Base-by-base conservation (phyloP, 2,329 filamentous ascomycete genomes). In the Huntiella savannae region DNA sequence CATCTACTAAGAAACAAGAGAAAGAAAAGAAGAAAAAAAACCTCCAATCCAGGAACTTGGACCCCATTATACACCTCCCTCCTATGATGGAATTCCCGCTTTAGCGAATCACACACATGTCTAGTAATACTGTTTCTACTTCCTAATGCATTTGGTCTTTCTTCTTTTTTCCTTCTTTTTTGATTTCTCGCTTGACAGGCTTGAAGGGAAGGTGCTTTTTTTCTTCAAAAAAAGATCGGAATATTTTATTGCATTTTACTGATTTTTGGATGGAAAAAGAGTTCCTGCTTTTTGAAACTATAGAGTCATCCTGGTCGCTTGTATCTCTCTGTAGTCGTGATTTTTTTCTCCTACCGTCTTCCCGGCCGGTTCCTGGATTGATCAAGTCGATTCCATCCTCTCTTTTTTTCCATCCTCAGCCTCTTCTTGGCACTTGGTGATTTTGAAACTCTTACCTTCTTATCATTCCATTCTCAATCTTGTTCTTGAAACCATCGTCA, bases 141-240 rank as follows among this genome's bases (percentile, higher is more conserved):
- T 17, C 17, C 17, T 17, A 17, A 10, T 41, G 36, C 33, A 12
- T 16, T 32, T 13, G 12, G 13, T 17, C 32, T 33, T 15, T 19
- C 15, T 45, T 45, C 7, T 17, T 32, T 37, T 45, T 42, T 46
- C 33, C 22, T 41, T 40, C 34, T 40, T 16, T 33, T 40, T 45
- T 17, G 11, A 28, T 22, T 17, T 36, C 12, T 39, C 28, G n/a
- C 17, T 45, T 17, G 12, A 36, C 33, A 43, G 13, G 43, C 6
- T 28, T 33, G 7, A 28, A 28, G 22, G 22, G 22, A 28, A 28
- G 5, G 22, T 12, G 45, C 16, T 19, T 17, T 40, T 38, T 44
- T n/a, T 40, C n/a, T n/a, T 28, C 10, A 12, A 15, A 17, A 17
- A 5, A 17, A 17, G 17, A 17, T 17, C 17, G 17, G 17, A 1